These are phyloP conservation scores for Phalaenopsis equestris DNA, from an alignment of 106 monocot genomes.

Conservation along the genomic window DNA sequence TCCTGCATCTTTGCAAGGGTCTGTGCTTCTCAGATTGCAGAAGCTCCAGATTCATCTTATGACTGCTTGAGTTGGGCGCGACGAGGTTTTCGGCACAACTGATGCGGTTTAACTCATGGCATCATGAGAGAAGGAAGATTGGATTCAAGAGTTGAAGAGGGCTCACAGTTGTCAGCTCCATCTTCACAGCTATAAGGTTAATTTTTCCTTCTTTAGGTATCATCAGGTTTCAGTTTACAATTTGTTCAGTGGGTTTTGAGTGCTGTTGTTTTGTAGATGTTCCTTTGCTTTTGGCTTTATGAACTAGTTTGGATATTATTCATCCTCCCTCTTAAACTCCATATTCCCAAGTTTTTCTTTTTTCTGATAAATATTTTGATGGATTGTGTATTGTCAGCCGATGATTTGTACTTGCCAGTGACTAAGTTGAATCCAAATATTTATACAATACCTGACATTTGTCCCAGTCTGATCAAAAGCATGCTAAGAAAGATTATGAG, in stretches of 20 bases:
- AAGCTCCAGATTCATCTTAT: constrained; percentile 6
- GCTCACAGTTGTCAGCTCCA: background rate
- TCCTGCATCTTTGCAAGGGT: constrained; percentile 16
- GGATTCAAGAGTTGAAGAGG: background rate
- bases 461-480: no score
- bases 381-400: background rate
- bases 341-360: background rate
- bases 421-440: background rate
- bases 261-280: no score
- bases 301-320: no score
- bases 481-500: no score
- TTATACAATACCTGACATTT: no score
- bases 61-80: background rate
- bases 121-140: background rate
- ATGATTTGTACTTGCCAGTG: no score
- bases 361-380: background rate
- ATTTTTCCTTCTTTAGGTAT: background rate
- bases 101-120: background rate
- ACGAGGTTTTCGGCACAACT: background rate
- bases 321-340: no score
- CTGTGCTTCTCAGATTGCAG: background rate
- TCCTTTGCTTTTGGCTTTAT: no score
- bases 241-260: background rate
- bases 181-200: constrained; percentile 2
- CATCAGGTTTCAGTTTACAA: background rate